phyloP scores from a whole-genome alignment of 306 rosid genomes.

The Begonia loranthoides region DNA sequence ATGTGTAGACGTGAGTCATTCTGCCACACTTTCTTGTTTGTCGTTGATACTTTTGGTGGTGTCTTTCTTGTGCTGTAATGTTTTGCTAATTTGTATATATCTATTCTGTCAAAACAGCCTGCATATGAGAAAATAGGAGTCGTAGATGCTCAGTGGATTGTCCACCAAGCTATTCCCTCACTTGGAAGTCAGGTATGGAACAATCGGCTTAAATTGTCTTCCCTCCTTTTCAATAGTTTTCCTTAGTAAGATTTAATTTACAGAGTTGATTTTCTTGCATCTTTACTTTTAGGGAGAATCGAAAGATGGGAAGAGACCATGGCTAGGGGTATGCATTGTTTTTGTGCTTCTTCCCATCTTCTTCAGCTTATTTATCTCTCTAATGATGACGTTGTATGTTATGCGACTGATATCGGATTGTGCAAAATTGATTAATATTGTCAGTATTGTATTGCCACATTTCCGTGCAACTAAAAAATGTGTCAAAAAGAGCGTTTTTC shows the following conservation, averaged over 20 bases:
- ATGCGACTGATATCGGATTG: too few species aligned
- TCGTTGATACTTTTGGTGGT: neutral
- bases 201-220: neutral
- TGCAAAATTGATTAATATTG: too few species aligned
- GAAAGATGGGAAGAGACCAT: slow-evolving; percentile 52
- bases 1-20: slow-evolving; percentile 71
- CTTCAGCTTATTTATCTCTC: too few species aligned
- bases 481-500: too few species aligned
- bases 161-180: slow-evolving; percentile 87
- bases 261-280: neutral
- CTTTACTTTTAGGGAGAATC: slow-evolving; percentile 55
- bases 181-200: slow-evolving; percentile 74
- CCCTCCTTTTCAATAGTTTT: too few species aligned
- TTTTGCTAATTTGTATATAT: slow-evolving; percentile 2
- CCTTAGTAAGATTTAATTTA: neutral
- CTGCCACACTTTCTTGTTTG: slow-evolving; percentile 2
- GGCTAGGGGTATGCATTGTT: slow-evolving; percentile 64
- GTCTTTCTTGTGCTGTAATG: neutral
- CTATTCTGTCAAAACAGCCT: slow-evolving; percentile 38
- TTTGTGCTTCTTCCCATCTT: neutral
- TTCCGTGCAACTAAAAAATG: too few species aligned
- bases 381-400: too few species aligned
- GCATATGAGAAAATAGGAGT: slow-evolving; percentile 98
- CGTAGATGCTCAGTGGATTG: slow-evolving; percentile 93
- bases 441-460: too few species aligned